Conservation (phyloP, 73 alveolate genomes). For the Effrenium voratum region DNA sequence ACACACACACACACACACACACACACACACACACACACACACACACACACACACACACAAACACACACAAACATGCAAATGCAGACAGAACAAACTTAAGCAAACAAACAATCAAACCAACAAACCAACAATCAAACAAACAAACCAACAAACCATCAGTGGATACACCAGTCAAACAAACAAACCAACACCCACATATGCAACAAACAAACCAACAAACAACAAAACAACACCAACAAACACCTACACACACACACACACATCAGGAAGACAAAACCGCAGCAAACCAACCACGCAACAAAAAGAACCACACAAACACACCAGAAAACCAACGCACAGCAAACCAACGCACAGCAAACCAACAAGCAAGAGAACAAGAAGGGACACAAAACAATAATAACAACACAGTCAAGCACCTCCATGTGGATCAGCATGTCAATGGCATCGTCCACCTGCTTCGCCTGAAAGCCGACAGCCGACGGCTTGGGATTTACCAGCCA, state of each 20-base stretch:
- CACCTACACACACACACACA: background rate
- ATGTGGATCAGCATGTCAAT: constrained; percentile 51
- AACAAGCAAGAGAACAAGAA: no score
- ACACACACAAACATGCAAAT: no score
- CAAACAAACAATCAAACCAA: no score
- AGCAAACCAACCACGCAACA: background rate
- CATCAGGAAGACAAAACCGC: no score
- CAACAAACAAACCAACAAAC: background rate
- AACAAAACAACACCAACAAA: background rate
- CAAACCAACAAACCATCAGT: background rate
- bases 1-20: constrained; percentile 23
- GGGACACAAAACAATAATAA: no score
- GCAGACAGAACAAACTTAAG: no score
- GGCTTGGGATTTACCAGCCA: no score
- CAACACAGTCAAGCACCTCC: no score
- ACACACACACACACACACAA: constrained; percentile 27
- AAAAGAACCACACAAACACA: background rate
- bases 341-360: background rate
- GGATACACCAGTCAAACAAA: background rate
- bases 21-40: constrained; percentile 39
- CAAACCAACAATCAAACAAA: no score
- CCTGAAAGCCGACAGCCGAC: no score
- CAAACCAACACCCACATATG: background rate
- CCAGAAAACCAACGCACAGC: no score
- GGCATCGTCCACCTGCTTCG: constrained; percentile 74